These are phyloP conservation scores for Flueggea neowawraea DNA, from an alignment of 441 rosid species.

Conservation along the genomic window DNA sequence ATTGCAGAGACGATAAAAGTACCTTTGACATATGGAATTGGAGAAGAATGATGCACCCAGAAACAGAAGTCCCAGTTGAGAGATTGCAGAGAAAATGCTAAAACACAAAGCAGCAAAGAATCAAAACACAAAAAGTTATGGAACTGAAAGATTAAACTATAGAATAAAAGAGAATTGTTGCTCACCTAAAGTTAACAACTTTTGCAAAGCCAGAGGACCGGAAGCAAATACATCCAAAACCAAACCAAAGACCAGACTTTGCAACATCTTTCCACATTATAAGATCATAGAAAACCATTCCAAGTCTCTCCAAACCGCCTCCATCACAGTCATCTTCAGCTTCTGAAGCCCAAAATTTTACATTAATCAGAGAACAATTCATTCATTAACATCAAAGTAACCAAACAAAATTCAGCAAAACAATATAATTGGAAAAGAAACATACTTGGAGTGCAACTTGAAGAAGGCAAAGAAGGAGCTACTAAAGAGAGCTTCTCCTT, in stretches of 20 bases:
- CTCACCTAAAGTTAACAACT: constrained; percentile 72
- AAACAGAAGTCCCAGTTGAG: constrained; percentile 74
- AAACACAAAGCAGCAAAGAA: constrained; percentile 8
- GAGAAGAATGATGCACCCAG: constrained; percentile 83
- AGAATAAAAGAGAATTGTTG: not conserved
- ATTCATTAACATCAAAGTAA: not conserved
- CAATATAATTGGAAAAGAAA: constrained; percentile 1
- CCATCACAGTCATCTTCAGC: constrained; percentile 38
- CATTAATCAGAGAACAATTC: constrained; percentile 7
- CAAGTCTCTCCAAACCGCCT: constrained; percentile 52
- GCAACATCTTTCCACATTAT: constrained; percentile 89
- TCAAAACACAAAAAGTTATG: not conserved
- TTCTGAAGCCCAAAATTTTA: constrained; percentile 26
- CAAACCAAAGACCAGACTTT: constrained; percentile 90
- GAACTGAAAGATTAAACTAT: not conserved
- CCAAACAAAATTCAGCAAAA: not conserved
- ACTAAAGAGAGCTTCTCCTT: constrained; percentile 65
- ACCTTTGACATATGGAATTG: constrained; percentile 73
- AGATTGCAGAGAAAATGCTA: constrained; percentile 69
- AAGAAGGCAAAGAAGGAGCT: constrained; percentile 31
- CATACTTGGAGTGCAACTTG: constrained; percentile 41
- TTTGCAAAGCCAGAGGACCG: constrained; percentile 80
- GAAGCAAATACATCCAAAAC: constrained; percentile 78
- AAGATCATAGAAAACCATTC: constrained; percentile 52
- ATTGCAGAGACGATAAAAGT: not conserved